A percentile compares a stretch with the other conserved stretches of the same genome.
Conservation (phyloP, 306 rosid species). For the Alnus glutinosa region DNA sequence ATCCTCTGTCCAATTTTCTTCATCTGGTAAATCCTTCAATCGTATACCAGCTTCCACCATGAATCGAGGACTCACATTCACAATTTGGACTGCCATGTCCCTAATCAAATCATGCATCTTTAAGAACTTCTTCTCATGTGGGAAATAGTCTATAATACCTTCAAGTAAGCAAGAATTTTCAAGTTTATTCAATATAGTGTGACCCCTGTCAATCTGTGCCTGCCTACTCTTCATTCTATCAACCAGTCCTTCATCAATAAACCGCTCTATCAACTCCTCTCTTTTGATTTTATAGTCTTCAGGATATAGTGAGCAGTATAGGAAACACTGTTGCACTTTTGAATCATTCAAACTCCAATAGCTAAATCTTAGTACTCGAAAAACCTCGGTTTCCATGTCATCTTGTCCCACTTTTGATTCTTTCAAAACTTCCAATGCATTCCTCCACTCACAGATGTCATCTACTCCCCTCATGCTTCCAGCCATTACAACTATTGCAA, state of each 20-base stretch:
- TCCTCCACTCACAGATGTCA: constrained; percentile 23
- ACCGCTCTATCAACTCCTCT: constrained; percentile 13
- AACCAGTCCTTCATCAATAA: constrained; percentile 17
- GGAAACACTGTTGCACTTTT: constrained; percentile 12
- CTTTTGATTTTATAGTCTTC: constrained; percentile 9
- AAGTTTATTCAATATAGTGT: constrained; percentile 11
- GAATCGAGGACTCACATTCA: background rate
- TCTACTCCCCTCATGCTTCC: constrained; percentile 15
- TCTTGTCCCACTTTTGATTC: background rate
- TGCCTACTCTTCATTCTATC: background rate
- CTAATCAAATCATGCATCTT: constrained; percentile 27
- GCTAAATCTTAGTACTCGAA: constrained; percentile 9
- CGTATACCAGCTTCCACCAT: constrained; percentile 11
- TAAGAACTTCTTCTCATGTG: background rate
- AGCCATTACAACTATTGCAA: background rate
- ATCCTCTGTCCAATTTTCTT: constrained; percentile 12
- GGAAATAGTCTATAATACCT: too few relatives aligned
- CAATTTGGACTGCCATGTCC: constrained; percentile 22
- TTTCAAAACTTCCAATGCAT: background rate
- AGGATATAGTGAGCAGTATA: constrained; percentile 11
- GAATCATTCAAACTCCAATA: constrained; percentile 4
- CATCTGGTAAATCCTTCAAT: constrained; percentile 20
- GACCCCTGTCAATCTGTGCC: constrained; percentile 13
- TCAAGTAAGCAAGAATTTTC: constrained; percentile 16
- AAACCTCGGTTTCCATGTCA: constrained; percentile 11